Base-by-base conservation (phyloP, 1,139 yeast genomes). In the Zygosaccharomyces pseudobailii region DNA sequence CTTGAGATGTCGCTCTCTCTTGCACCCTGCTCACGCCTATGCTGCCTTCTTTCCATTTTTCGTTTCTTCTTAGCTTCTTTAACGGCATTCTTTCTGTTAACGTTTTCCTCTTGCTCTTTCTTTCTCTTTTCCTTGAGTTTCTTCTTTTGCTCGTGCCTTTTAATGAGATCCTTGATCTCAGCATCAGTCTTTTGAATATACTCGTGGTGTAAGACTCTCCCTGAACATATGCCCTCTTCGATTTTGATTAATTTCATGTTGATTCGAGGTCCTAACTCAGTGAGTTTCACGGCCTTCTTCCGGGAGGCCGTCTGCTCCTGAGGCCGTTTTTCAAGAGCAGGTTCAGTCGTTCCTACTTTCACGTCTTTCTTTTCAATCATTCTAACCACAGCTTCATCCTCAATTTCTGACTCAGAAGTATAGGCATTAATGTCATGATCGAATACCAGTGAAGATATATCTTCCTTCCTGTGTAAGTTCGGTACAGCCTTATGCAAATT, bases 261-360 rank as follows among this genome's bases (percentile, higher is more conserved):
- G 67, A 94, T 69, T 56, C 99, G 77, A 32, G 99, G 99, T 0
- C 99, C 99, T 48, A 90, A 72, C 68, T 94, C 99, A 1, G 92
- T 87, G 50, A 94, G 74, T 65, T 89, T 89, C 57, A 94, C 87
- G 2, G 98, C 98, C 59, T 87, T 80, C 71, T 89, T 89, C 54
- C 82, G 80, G 30, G 49, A 72, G 51, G 44, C 49, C 30, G 33
- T 45, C 36, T 42, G 57, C 55, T 49, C 51, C 27, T 52, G 56
- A 6, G 48, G 45, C 17, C 53, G 49, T 45, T 48, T 54, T 40
- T 43, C 54, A 41, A 35, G 44, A n/a, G 48, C 46, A 17, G 45
- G 59, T 19, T 55, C 57, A 30, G 56, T 61, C 40, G 55, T 52
- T 28, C 48, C 52, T 5, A 54, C 57, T 46, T 59, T 54, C 42